Base-by-base conservation (phyloP, 2,329 filamentous ascomycete genomes). In the Fusarium sp. region DNA sequence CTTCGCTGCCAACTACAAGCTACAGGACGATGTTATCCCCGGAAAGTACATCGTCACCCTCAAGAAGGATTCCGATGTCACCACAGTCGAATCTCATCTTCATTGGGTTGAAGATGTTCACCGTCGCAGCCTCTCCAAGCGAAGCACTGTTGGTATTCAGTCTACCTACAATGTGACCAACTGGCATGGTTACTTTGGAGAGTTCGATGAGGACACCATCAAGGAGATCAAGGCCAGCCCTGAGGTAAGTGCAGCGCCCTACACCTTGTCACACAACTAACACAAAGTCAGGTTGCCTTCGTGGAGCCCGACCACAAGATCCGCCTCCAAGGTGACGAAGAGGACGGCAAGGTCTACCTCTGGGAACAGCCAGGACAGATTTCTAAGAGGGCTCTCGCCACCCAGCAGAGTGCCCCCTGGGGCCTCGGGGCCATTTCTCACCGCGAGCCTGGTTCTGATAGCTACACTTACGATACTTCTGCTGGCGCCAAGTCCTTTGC, bases 11-110 rank as follows among this genome's bases (percentile, higher is more conserved):
- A 20, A 42, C 11, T 20, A 42, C 38, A 42, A 42, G 18, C 16
- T 42, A 1, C 18, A 42, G 38, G 38, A 42, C 0, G 31, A 68
- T 13, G 60, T 78, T 29, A 72, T 81, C 31, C 72, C 78, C 16
- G 77, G 76, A 56, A 82, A 81, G 50, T 90, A 87, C 77, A 89
- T 90, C 70, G 84, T 90, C 27, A 86, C 89, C 34, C 87, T 89
- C 76, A 86, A 89, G 74, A 58, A 60, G 0, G 64, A 68, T 16
- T 10, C 70, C 8, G 79, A 79, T 65, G 82, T 81, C 50, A 79
- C 79, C 64, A 78, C 77, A 42, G 76, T 88, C 68, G 77, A 81
- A 36, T 77, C 78, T 25, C 83, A 88, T 74, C 73, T 86, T 60
- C 73, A 77, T 27, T 83, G 80, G 69, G 80, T 88, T 68, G 81